These are phyloP conservation scores for Teratosphaeria nubilosa DNA, from an alignment of 2,329 filamentous ascomycete species.

Conservation along the genomic window DNA sequence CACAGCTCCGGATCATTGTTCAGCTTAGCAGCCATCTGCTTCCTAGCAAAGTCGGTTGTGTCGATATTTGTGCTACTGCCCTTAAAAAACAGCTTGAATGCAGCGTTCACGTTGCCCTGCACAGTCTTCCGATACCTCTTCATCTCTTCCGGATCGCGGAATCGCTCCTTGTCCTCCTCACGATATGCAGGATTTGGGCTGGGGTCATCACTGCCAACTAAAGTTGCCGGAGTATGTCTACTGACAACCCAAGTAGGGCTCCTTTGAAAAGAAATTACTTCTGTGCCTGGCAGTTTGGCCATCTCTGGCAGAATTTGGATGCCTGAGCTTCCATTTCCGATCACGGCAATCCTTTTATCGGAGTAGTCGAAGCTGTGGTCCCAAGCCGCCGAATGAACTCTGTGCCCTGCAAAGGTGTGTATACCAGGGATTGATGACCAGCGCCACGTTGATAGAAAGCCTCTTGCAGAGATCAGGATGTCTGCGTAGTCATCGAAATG, in stretches of 20 bases:
- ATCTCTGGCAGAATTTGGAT: conserved; percentile 31
- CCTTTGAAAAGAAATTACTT: conserved; percentile 27
- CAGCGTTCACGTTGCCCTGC: conserved; percentile 34
- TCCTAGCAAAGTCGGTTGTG: conserved; percentile 38
- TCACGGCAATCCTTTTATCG: conserved; percentile 19
- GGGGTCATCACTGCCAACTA: conserved; percentile 6
- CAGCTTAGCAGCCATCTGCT: conserved; percentile 45
- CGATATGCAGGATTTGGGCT: conserved; percentile 16
- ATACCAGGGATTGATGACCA: conserved; percentile 28
- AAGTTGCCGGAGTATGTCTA: conserved; percentile 8
- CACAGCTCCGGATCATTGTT: conserved; percentile 45
- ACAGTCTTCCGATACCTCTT: conserved; percentile 34
- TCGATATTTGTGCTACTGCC: conserved; percentile 38
- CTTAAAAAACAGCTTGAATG: conserved; percentile 35
- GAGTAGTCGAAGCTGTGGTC: conserved; percentile 19
- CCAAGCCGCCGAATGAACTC: conserved; percentile 27
- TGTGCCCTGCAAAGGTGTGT: conserved; percentile 23
- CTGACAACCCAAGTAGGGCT: conserved; percentile 29
- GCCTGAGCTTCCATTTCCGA: conserved; percentile 25
- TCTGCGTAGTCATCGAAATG: conserved; percentile 22
- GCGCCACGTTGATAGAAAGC: conserved; percentile 15
- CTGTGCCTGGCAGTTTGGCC: conserved; percentile 19
- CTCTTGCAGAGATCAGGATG: conserved; percentile 25
- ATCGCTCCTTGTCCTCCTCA: conserved; percentile 18
- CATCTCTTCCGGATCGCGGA: conserved; percentile 30